These are phyloP conservation scores for Barbarea vulgaris DNA, from an alignment of 345 rosid species.

Conservation along the genomic window DNA sequence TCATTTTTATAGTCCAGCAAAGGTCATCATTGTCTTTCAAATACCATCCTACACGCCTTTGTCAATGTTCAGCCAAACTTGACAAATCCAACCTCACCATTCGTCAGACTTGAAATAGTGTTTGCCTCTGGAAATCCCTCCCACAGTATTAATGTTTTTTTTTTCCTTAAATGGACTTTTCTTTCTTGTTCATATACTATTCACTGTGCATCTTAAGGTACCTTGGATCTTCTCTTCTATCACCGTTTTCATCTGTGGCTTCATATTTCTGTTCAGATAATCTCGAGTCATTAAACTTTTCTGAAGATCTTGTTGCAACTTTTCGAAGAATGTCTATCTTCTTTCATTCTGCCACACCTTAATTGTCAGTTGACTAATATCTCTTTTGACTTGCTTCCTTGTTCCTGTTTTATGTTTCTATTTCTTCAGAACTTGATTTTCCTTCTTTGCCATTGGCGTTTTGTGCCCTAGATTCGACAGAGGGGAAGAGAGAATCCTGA, in stretches of 20 bases:
- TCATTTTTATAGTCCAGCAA: neutral
- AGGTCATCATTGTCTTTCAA: neutral
- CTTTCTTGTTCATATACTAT: neutral
- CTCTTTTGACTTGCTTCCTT: conserved; percentile 2
- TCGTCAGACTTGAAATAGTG: neutral
- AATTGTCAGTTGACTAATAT: neutral
- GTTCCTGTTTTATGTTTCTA: neutral
- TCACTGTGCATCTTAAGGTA: neutral
- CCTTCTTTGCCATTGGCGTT: neutral
- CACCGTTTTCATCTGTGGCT: neutral
- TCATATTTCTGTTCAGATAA: neutral
- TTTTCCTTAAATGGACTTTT: neutral
- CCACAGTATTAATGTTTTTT: neutral
- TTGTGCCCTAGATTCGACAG: neutral
- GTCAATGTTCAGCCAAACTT: too few relatives aligned
- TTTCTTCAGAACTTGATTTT: neutral
- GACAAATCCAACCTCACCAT: too few relatives aligned
- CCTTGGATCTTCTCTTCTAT: neutral
- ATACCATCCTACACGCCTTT: neutral
- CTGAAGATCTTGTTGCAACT: neutral
- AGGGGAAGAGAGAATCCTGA: neutral
- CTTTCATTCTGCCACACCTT: neutral
- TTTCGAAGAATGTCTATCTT: neutral
- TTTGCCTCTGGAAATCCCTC: neutral
- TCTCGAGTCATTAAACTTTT: neutral